These are phyloP conservation scores for Jasminum sambac DNA, from an alignment of 257 asterid species.

Conservation along the genomic window DNA sequence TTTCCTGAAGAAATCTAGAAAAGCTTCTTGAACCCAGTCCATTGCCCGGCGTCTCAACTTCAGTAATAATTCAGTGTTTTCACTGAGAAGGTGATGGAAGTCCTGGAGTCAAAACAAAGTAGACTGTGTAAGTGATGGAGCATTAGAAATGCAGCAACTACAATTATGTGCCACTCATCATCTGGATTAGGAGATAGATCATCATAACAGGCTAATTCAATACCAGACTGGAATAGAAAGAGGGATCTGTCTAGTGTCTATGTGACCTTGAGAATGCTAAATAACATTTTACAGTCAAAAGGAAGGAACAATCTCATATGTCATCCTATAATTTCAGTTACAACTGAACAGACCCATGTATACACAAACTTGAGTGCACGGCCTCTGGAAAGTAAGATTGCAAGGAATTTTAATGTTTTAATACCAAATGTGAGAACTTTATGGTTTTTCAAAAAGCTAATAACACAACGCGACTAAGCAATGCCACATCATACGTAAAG, in stretches of 20 bases:
- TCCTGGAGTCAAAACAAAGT: constrained; percentile 52
- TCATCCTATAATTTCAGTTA: neutral
- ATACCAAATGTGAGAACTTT: neutral
- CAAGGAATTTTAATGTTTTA: neutral
- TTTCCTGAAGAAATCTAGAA: constrained; percentile 82
- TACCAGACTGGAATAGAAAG: neutral
- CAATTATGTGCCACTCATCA: neutral
- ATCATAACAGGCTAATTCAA: constrained; percentile 11
- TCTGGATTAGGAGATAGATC: constrained; percentile 16
- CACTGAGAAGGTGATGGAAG: constrained; percentile 74
- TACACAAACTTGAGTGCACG: neutral
- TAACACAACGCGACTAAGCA: neutral
- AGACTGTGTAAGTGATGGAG: constrained; percentile 24
- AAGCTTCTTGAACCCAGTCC: constrained; percentile 89
- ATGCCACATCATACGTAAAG: neutral
- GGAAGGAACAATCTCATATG: constrained; percentile 8
- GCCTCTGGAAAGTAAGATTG: neutral
- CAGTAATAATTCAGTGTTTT: constrained; percentile 54
- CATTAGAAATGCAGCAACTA: constrained; percentile 10
- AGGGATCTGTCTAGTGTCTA: neutral
- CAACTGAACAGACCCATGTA: constrained; percentile 1
- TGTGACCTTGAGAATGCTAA: constrained; percentile 8
- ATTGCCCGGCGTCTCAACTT: constrained; percentile 64
- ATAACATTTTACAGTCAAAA: constrained; percentile 3
- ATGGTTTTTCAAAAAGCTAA: neutral